phyloP scores from a whole-genome alignment of 163 green algal species.

The Coccomyxa subellipsoidea region DNA sequence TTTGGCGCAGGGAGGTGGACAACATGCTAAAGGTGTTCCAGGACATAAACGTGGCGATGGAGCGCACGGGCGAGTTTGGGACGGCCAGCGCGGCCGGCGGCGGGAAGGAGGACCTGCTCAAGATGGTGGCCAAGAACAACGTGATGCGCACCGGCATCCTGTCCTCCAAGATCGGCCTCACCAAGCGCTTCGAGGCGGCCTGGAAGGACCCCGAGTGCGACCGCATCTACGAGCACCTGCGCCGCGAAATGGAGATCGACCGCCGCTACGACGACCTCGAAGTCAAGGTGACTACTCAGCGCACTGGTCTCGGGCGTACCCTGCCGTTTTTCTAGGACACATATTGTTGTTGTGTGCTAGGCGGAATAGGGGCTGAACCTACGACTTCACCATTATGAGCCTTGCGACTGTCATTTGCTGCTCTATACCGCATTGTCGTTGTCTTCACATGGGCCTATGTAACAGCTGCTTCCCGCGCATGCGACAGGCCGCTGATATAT shows the following conservation, averaged over 20 bases:
- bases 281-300: constrained; percentile 22
- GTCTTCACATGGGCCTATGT: too few relatives aligned
- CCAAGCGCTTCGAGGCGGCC: constrained; percentile 33
- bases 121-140: constrained; percentile 58
- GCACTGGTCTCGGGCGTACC: background rate
- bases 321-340: too few relatives aligned
- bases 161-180: constrained; percentile 27
- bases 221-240: constrained; percentile 54
- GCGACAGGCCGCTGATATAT: too few relatives aligned
- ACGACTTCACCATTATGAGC: too few relatives aligned
- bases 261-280: constrained; percentile 49
- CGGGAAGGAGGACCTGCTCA: constrained; percentile 41
- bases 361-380: too few relatives aligned
- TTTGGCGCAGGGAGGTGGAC: constrained; percentile 25
- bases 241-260: constrained; percentile 55
- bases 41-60: constrained; percentile 31
- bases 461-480: too few relatives aligned
- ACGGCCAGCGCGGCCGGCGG: background rate
- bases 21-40: constrained; percentile 25
- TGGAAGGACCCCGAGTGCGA: constrained; percentile 30
- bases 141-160: constrained; percentile 61
- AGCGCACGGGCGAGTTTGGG: constrained; percentile 17
- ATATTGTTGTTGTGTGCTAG: too few relatives aligned
- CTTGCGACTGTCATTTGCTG: too few relatives aligned
- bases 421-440: too few relatives aligned